Evolutionary conservation across 495 filamentous ascomycete genomes (phyloP).

Genomic region (Apiosordaria backusii): DNA sequence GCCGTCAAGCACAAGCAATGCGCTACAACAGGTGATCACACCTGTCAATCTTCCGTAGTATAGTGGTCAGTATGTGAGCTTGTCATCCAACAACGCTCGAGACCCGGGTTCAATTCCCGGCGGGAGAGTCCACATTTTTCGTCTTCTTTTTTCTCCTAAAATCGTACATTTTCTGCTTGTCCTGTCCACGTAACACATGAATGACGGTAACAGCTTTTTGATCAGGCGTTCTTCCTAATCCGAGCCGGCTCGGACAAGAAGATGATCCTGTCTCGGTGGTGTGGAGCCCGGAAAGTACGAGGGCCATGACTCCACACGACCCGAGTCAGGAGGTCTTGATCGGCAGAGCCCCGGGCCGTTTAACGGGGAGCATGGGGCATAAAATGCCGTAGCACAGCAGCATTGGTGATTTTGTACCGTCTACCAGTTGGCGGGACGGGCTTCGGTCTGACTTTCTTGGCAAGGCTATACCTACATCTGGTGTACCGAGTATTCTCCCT

Average conservation of each 20-base stretch:
- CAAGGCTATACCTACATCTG: too few species aligned
- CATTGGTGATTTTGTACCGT: too few species aligned
- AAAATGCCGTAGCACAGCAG: too few species aligned
- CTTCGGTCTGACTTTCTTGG: too few species aligned
- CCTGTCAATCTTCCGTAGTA: slow-evolving; percentile 3
- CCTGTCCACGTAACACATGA: too few species aligned
- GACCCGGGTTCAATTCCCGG: slow-evolving; percentile 6
- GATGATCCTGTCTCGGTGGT: background rate
- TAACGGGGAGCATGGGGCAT: background rate
- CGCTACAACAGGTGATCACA: slow-evolving; percentile 2
- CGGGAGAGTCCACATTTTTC: background rate
- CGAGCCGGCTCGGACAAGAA: background rate
- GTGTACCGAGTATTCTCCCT: too few species aligned
- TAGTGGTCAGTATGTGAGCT: slow-evolving; percentile 6
- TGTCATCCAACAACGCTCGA: slow-evolving; percentile 6
- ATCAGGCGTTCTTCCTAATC: background rate
- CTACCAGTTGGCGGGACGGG: too few species aligned
- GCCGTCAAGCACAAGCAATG: background rate
- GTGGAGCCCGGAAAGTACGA: background rate
- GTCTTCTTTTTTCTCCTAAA: background rate
- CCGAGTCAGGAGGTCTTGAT: background rate
- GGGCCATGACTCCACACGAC: background rate
- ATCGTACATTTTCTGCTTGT: background rate
- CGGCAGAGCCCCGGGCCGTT: background rate
- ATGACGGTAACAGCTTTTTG: too few species aligned